A percentile compares a stretch with the other conserved stretches of the same genome.
Evolutionary conservation across 345 rosid species (phyloP).

Genomic region (Xanthoceras sorbifolium): DNA sequence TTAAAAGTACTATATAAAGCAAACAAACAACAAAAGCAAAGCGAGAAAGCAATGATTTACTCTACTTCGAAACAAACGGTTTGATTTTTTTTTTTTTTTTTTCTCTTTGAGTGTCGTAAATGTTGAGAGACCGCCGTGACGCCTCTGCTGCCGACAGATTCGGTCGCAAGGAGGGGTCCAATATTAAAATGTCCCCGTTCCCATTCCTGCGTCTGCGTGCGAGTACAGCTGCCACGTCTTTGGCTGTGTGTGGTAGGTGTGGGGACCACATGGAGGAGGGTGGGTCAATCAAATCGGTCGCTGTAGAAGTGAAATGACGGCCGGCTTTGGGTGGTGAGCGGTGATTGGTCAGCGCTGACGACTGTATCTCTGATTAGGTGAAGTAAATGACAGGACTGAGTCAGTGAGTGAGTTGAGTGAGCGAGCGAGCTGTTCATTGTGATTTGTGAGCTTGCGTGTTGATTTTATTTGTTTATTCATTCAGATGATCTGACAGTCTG

Average conservation of each 20-base stretch:
- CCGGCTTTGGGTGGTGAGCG: not conserved
- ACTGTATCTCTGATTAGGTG: constrained; percentile 18
- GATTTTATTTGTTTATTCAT: not conserved
- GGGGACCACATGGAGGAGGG: too few relatives aligned
- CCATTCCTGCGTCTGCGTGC: too few relatives aligned
- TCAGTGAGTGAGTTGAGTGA: not conserved
- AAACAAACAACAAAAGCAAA: not conserved
- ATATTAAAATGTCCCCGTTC: too few relatives aligned
- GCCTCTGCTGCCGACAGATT: constrained; percentile 41
- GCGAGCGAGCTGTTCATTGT: not conserved
- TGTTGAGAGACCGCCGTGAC: constrained; percentile 36
- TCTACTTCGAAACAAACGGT: not conserved
- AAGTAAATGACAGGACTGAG: not conserved
- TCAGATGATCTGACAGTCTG: too few relatives aligned
- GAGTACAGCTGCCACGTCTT: too few relatives aligned
- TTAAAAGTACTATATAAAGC: not conserved
- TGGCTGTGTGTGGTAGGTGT: too few relatives aligned
- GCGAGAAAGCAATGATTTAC: not conserved
- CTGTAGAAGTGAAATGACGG: too few relatives aligned
- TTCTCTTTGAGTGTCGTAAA: too few relatives aligned
- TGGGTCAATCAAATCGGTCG: too few relatives aligned
- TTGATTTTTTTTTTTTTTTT: too few relatives aligned
- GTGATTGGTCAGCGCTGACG: constrained; percentile 30
- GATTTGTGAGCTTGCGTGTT: constrained; percentile 21
- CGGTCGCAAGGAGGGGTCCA: constrained; percentile 3